phyloP scores from a whole-genome alignment of 1,284 basidiomycete species.

The Dichomitus squalens region DNA sequence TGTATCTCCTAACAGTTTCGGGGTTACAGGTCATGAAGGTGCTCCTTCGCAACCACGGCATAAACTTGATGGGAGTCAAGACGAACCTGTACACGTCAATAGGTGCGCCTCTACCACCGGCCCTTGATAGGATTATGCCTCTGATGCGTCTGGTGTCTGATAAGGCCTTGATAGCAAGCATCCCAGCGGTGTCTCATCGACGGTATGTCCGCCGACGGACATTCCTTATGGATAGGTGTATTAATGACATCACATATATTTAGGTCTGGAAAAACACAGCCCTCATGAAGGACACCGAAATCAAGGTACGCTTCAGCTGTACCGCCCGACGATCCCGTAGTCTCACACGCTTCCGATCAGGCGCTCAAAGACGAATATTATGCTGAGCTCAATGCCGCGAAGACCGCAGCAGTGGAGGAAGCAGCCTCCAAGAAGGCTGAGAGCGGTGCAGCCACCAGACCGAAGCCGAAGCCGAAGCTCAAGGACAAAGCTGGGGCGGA shows the following conservation, averaged over 20 bases:
- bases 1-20: background rate
- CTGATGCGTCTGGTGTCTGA: background rate
- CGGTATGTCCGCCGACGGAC: constrained; percentile 42
- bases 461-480: constrained; percentile 44
- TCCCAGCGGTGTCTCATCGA: constrained; percentile 67
- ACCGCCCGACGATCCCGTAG: background rate
- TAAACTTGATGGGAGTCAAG: constrained; percentile 68
- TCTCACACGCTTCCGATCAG: constrained; percentile 35
- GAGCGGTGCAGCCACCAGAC: constrained; percentile 23
- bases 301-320: constrained; percentile 46
- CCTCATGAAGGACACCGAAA: constrained; percentile 59
- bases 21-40: constrained; percentile 62
- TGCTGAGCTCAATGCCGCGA: constrained; percentile 40
- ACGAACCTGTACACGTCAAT: constrained; percentile 66
- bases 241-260: background rate
- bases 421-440: constrained; percentile 21
- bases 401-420: constrained; percentile 30
- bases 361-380: constrained; percentile 62
- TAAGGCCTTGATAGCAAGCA: constrained; percentile 75
- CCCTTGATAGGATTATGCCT: background rate
- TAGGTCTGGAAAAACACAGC: constrained; percentile 69
- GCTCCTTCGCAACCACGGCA: constrained; percentile 62
- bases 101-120: constrained; percentile 39
- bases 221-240: background rate
- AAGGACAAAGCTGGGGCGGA: constrained; percentile 44